Conservation (phyloP, 2,329 filamentous ascomycete genomes). For the Epichloe sylvatica region DNA sequence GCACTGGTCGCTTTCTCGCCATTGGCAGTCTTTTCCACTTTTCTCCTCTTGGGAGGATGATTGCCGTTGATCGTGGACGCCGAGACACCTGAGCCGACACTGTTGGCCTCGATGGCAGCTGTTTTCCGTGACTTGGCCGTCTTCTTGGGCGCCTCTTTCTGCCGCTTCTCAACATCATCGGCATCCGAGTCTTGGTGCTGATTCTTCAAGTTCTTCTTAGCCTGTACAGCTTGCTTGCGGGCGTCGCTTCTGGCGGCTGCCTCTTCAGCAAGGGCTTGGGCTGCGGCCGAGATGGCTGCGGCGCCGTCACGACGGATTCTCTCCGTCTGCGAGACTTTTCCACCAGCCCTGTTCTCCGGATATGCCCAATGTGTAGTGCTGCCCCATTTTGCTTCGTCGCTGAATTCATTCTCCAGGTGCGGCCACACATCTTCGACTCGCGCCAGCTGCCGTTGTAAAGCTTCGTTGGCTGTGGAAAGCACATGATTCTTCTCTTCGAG, state of each 20-base stretch:
- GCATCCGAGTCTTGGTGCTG: slow-evolving; percentile 66
- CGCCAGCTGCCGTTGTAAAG: slow-evolving; percentile 68
- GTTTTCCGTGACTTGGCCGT: slow-evolving; percentile 50
- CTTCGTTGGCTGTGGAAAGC: slow-evolving; percentile 80
- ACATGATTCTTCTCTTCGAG: slow-evolving; percentile 98
- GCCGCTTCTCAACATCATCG: slow-evolving; percentile 49
- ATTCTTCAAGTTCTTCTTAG: slow-evolving; percentile 56
- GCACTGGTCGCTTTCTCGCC: slow-evolving; percentile 27
- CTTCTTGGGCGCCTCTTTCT: slow-evolving; percentile 47
- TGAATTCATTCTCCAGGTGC: slow-evolving; percentile 77
- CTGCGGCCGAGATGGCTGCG: slow-evolving; percentile 61
- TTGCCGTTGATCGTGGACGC: slow-evolving; percentile 39
- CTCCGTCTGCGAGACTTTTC: slow-evolving; percentile 52
- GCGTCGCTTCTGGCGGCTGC: slow-evolving; percentile 73
- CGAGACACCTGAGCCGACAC: slow-evolving; percentile 52
- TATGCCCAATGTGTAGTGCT: slow-evolving; percentile 94
- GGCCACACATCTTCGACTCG: slow-evolving; percentile 81
- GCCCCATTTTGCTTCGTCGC: slow-evolving; percentile 85
- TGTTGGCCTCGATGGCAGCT: slow-evolving; percentile 36
- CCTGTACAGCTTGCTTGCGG: slow-evolving; percentile 66
- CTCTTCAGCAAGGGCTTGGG: slow-evolving; percentile 66
- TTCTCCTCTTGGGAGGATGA: slow-evolving; percentile 60
- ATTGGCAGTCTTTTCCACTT: slow-evolving; percentile 54
- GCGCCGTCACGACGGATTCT: slow-evolving; percentile 66
- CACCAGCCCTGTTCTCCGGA: slow-evolving; percentile 59